Evolutionary conservation across 495 filamentous ascomycete genomes (phyloP).

Genomic region (Penicillium subrubescens): DNA sequence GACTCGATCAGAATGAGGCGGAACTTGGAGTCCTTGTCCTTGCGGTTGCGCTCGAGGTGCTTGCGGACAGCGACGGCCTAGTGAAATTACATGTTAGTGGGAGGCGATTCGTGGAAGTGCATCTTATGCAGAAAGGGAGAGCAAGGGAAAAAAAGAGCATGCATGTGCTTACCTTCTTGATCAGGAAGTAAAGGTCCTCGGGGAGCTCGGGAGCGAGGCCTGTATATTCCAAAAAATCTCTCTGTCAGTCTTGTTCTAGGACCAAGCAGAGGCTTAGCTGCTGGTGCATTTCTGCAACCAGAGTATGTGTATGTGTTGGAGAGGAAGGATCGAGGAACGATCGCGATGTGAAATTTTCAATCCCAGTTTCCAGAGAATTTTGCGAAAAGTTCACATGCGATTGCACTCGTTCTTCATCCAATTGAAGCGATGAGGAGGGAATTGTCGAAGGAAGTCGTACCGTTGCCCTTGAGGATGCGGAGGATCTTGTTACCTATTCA

Average conservation of each 20-base stretch:
- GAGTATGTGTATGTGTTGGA: conserved; percentile 17
- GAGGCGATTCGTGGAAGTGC: too few relatives aligned
- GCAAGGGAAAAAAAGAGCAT: background rate
- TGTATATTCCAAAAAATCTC: conserved; percentile 70
- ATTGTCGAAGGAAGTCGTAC: conserved; percentile 58
- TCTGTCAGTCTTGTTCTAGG: conserved; percentile 80
- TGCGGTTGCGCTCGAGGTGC: conserved; percentile 99
- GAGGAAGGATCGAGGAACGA: conserved; percentile 11
- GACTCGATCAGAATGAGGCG: conserved; percentile 99
- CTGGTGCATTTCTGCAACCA: conserved; percentile 35
- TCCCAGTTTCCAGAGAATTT: conserved; percentile 8
- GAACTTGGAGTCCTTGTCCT: conserved; percentile 99
- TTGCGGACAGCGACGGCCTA: conserved; percentile 98
- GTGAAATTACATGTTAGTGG: conserved; percentile 7
- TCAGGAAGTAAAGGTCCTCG: conserved; percentile 97
- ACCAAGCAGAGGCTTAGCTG: conserved; percentile 91
- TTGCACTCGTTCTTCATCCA: conserved; percentile 27
- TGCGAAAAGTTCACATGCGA: conserved; percentile 15
- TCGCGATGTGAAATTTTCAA: conserved; percentile 15
- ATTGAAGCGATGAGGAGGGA: conserved; percentile 25
- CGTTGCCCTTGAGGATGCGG: conserved; percentile 91
- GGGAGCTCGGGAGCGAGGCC: conserved; percentile 97
- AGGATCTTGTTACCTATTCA: conserved; percentile 95
- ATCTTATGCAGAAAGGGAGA: too few relatives aligned
- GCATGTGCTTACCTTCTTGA: conserved; percentile 82